phyloP scores from a whole-genome alignment of 1,284 basidiomycete species.

The Wallemia mellicola region DNA sequence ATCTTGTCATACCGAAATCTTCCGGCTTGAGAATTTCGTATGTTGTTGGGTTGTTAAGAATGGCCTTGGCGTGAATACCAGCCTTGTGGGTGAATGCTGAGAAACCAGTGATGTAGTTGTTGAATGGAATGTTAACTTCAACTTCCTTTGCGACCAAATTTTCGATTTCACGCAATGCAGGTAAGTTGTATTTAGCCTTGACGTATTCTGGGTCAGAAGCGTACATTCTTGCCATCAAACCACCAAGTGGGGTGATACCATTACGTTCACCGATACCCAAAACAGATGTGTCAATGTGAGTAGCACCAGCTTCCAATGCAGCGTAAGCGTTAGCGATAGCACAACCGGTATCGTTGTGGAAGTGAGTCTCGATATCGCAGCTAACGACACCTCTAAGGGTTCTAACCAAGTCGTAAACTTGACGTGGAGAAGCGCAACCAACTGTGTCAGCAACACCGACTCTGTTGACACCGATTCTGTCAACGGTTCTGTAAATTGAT shows the following conservation, averaged over 20 bases:
- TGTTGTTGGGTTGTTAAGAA: slow-evolving; percentile 95
- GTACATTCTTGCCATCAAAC: slow-evolving; percentile 86
- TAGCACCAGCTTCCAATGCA: slow-evolving; percentile 92
- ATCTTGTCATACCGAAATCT: slow-evolving; percentile 90
- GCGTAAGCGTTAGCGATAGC: slow-evolving; percentile 98
- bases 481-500: slow-evolving; percentile 96
- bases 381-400: slow-evolving; percentile 81
- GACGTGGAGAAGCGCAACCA: slow-evolving; percentile 90
- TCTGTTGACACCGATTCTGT: slow-evolving; percentile 97
- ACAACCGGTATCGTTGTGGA: slow-evolving; percentile 85
- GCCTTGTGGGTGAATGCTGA: slow-evolving; percentile 99
- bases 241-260: slow-evolving; percentile 92
- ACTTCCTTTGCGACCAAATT: slow-evolving; percentile 97
- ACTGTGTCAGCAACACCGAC: slow-evolving; percentile 99
- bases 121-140: slow-evolving; percentile 91
- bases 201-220: slow-evolving; percentile 92
- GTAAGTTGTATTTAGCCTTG: slow-evolving; percentile 96
- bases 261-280: slow-evolving; percentile 98
- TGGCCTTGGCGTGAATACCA: slow-evolving; percentile 99
- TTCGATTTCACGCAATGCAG: slow-evolving; percentile 92
- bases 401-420: slow-evolving; percentile 93
- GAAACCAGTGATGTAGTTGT: slow-evolving; percentile 66
- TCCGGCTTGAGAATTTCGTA: slow-evolving; percentile 90
- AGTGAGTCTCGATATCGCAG: slow-evolving; percentile 92
- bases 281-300: slow-evolving; percentile 77